A percentile compares a stretch with the other conserved stretches of the same genome.
Evolutionary conservation across 768 basidiomycete genomes (phyloP).

Genomic region (Astraeus odoratus): DNA sequence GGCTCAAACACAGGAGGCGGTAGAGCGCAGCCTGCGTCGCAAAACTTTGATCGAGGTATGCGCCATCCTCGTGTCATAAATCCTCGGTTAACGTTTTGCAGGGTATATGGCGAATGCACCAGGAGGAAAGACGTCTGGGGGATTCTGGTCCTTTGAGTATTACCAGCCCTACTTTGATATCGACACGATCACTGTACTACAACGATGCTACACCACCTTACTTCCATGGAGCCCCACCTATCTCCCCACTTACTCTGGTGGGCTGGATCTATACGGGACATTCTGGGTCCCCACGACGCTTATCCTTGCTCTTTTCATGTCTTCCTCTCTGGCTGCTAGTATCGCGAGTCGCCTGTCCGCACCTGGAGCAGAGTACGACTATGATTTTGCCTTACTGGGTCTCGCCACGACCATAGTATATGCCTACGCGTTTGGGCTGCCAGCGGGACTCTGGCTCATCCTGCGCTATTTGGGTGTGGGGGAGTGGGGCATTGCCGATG

Average conservation of each 20-base stretch:
- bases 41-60: constrained; percentile 47
- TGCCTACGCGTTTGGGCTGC: constrained; percentile 77
- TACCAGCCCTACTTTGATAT: constrained; percentile 88
- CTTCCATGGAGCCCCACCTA: constrained; percentile 66
- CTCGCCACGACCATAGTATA: constrained; percentile 84
- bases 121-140: constrained; percentile 38
- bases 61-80: constrained; percentile 4
- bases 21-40: constrained; percentile 18
- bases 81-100: constrained; percentile 16
- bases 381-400: constrained; percentile 81
- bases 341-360: constrained; percentile 81
- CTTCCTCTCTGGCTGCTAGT: constrained; percentile 85
- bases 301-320: constrained; percentile 88
- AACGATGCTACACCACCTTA: constrained; percentile 70
- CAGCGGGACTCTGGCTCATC: constrained; percentile 76
- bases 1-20: constrained; percentile 33
- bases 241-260: constrained; percentile 50
- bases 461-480: constrained; percentile 83
- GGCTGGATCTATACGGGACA: constrained; percentile 73
- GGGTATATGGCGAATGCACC: constrained; percentile 60
- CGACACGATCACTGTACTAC: constrained; percentile 71
- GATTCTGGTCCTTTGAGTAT: constrained; percentile 79
- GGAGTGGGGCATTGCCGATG: constrained; percentile 86
- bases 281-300: constrained; percentile 98
- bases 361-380: constrained; percentile 51